These are phyloP conservation scores for Penstemon davidsonii DNA, from an alignment of 257 asterid genomes.

Conservation along the genomic window DNA sequence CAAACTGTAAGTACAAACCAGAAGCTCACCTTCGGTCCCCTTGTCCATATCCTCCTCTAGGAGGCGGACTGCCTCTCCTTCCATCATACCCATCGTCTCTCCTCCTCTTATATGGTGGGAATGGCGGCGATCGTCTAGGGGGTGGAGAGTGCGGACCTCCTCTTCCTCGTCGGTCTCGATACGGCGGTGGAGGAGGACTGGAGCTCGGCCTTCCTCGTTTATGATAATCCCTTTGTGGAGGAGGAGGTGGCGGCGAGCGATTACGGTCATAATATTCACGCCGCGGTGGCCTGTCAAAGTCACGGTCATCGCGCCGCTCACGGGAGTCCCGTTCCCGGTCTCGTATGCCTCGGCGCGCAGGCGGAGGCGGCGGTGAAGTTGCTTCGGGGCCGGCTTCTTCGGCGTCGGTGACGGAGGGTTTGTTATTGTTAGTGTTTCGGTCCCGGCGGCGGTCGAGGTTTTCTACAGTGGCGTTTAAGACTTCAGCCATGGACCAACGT, in stretches of 20 bases:
- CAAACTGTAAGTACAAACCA: slow-evolving; percentile 11
- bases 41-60: slow-evolving; percentile 83
- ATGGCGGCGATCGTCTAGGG: slow-evolving; percentile 59
- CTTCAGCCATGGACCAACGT: slow-evolving; percentile 50
- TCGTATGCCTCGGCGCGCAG: slow-evolving; percentile 49
- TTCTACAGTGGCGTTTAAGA: slow-evolving; percentile 37
- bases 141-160: slow-evolving; percentile 76
- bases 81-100: slow-evolving; percentile 78
- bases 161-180: slow-evolving; percentile 80
- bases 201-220: slow-evolving; percentile 77
- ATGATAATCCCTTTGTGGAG: slow-evolving; percentile 63
- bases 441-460: slow-evolving; percentile 38
- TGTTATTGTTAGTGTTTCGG: slow-evolving; percentile 29
- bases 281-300: slow-evolving; percentile 63
- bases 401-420: slow-evolving; percentile 41
- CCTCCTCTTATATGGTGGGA: slow-evolving; percentile 74
- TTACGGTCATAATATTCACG: slow-evolving; percentile 71
- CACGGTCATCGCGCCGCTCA: slow-evolving; percentile 80
- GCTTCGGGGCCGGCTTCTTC: slow-evolving; percentile 39
- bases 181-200: slow-evolving; percentile 90
- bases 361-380: slow-evolving; percentile 57
- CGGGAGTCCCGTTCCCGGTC: slow-evolving; percentile 68
- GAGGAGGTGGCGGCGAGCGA: slow-evolving; percentile 79
- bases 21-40: slow-evolving; percentile 76
- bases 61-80: slow-evolving; percentile 71